Percentiles rank a stretch among this genome's conserved stretches.
Evolutionary conservation across 345 rosid genomes (phyloP).

Genomic region (Ceriops zippeliana): DNA sequence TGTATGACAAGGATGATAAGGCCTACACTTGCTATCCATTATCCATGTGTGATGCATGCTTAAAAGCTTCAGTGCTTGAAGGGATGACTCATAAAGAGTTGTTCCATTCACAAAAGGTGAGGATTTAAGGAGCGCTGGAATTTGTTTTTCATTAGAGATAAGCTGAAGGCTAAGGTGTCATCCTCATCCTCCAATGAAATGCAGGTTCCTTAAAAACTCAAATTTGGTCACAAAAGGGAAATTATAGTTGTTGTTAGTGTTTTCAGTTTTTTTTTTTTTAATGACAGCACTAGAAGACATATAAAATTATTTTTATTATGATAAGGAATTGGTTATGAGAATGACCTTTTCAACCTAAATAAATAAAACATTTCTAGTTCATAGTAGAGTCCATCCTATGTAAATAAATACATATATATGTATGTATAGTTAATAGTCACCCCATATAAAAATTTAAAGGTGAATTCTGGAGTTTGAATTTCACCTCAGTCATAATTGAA

Average conservation of each 20-base stretch:
- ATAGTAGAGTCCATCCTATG: too few species aligned
- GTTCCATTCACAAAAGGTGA: background rate
- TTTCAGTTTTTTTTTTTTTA: background rate
- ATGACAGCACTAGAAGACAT: too few species aligned
- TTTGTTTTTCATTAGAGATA: background rate
- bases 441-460: too few species aligned
- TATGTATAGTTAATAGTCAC: too few species aligned
- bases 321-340: too few species aligned
- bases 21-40: background rate
- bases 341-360: too few species aligned
- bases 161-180: conserved; percentile 5
- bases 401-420: too few species aligned
- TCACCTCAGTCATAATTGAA: too few species aligned
- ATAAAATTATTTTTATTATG: too few species aligned
- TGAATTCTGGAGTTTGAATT: too few species aligned
- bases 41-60: background rate
- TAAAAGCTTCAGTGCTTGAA: background rate
- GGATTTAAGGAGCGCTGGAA: background rate
- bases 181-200: conserved; percentile 1
- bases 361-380: too few species aligned
- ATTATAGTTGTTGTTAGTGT: background rate
- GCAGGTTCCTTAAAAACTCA: background rate
- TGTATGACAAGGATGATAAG: conserved; percentile 2
- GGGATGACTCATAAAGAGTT: conserved; percentile 2
- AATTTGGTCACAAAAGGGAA: background rate